Evolutionary conservation across 306 rosid genomes (phyloP).

Genomic region (Canavalia gladiata): DNA sequence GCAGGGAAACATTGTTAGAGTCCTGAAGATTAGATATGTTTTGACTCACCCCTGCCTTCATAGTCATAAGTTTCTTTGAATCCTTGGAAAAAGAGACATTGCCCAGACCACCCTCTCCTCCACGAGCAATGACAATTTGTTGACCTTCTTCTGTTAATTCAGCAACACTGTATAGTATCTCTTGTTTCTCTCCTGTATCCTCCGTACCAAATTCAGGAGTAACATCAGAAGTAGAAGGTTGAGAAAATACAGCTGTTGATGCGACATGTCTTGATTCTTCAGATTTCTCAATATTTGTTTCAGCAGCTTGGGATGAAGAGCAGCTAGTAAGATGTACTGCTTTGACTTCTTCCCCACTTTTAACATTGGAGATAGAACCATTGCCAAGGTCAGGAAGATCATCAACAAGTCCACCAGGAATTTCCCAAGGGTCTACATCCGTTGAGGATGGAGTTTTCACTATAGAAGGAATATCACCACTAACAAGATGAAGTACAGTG

Average conservation of each 20-base stretch:
- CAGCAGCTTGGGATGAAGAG: slow-evolving; percentile 39
- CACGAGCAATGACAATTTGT: slow-evolving; percentile 67
- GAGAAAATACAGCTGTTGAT: slow-evolving; percentile 47
- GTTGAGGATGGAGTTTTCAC: slow-evolving; percentile 54
- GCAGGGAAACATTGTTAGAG: slow-evolving; percentile 50
- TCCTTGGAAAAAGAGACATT: slow-evolving; percentile 57
- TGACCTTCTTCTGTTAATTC: slow-evolving; percentile 88
- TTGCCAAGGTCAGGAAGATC: slow-evolving; percentile 48
- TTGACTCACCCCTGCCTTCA: slow-evolving; percentile 40
- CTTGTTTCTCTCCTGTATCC: slow-evolving; percentile 53
- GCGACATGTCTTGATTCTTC: slow-evolving; percentile 45
- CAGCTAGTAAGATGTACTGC: slow-evolving; percentile 35
- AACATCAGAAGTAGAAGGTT: slow-evolving; percentile 36
- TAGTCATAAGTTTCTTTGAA: slow-evolving; percentile 55
- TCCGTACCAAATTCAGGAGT: slow-evolving; percentile 48
- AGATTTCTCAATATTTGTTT: slow-evolving; percentile 48
- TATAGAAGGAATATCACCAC: slow-evolving; percentile 70
- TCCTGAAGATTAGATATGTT: slow-evolving; percentile 43
- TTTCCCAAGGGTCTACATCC: slow-evolving; percentile 89
- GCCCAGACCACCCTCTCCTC: slow-evolving; percentile 89
- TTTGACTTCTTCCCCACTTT: slow-evolving; percentile 43
- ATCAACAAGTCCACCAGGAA: slow-evolving; percentile 76
- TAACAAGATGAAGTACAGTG: slow-evolving; percentile 82
- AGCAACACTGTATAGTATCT: slow-evolving; percentile 68
- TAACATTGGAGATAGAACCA: slow-evolving; percentile 39